These are phyloP conservation scores for Geotrichum restrictum DNA, from an alignment of 1,139 yeast species.

Conservation along the genomic window DNA sequence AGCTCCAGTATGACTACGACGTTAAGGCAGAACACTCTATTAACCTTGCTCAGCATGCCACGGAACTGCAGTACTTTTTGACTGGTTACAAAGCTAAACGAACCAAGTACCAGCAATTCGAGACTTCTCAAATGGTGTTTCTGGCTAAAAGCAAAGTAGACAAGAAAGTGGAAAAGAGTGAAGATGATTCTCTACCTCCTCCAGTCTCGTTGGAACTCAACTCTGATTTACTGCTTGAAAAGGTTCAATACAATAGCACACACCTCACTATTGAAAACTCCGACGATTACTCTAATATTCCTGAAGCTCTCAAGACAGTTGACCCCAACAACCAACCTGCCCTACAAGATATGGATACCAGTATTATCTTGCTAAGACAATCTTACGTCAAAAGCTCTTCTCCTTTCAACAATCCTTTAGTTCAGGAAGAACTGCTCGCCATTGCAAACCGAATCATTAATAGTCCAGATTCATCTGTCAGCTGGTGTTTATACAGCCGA, in stretches of 20 bases:
- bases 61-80: slow-evolving; percentile 60
- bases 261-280: slow-evolving; percentile 33
- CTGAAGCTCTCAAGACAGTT: slow-evolving; percentile 49
- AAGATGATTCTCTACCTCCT: slow-evolving; percentile 26
- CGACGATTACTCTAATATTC: slow-evolving; percentile 50
- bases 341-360: slow-evolving; percentile 63
- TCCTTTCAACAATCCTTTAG: slow-evolving; percentile 65
- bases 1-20: slow-evolving; percentile 58
- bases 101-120: slow-evolving; percentile 73
- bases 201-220: slow-evolving; percentile 52
- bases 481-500: slow-evolving; percentile 78
- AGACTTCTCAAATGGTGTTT: slow-evolving; percentile 71
- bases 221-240: slow-evolving; percentile 77
- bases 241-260: slow-evolving; percentile 49
- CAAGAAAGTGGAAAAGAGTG: slow-evolving; percentile 31
- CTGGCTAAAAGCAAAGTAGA: slow-evolving; percentile 57
- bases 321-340: slow-evolving; percentile 84
- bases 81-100: slow-evolving; percentile 89
- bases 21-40: slow-evolving; percentile 55
- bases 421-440: slow-evolving; percentile 78
- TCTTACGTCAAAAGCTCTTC: slow-evolving; percentile 63
- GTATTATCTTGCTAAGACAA: slow-evolving; percentile 67
- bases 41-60: slow-evolving; percentile 49
- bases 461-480: slow-evolving; percentile 46
- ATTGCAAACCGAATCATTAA: slow-evolving; percentile 67